Conservation (phyloP, 345 rosid species). For the Salix udensis region DNA sequence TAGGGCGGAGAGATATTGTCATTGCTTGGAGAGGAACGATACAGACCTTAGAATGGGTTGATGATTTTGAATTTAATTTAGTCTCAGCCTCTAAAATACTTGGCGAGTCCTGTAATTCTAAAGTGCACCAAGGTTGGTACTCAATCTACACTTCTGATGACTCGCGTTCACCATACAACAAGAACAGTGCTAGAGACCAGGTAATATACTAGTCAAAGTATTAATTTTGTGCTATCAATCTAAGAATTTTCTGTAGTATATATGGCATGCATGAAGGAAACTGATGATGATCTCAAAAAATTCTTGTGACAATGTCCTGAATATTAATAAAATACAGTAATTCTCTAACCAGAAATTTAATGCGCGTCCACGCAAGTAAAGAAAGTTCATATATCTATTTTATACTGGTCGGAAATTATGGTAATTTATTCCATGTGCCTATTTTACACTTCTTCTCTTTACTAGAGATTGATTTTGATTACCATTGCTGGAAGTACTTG, state of each 20-base stretch:
- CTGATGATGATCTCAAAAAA: too few relatives aligned
- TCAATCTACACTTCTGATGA: constrained; percentile 77
- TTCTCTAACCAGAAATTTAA: too few relatives aligned
- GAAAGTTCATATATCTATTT: too few relatives aligned
- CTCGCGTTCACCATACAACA: constrained; percentile 54
- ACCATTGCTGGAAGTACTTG: too few relatives aligned
- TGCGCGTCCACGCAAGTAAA: too few relatives aligned
- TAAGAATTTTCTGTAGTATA: not conserved
- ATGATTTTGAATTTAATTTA: constrained; percentile 51
- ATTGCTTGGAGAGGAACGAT: constrained; percentile 84
- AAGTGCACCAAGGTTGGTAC: constrained; percentile 83
- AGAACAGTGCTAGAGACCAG: constrained; percentile 12
- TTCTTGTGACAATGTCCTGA: too few relatives aligned
- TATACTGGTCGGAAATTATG: too few relatives aligned
- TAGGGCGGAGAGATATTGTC: constrained; percentile 86
- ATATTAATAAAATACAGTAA: too few relatives aligned
- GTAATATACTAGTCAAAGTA: not conserved
- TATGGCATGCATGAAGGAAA: too few relatives aligned
- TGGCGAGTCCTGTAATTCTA: constrained; percentile 30
- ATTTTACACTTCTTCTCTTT: too few relatives aligned
- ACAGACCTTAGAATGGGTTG: constrained; percentile 65
- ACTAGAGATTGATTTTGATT: too few relatives aligned
- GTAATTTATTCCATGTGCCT: too few relatives aligned
- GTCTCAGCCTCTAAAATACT: constrained; percentile 51
- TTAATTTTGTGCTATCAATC: not conserved